Evolutionary conservation across 2,329 filamentous ascomycete genomes (phyloP), one percentile per base, ranked within the genome.

Genomic region (Cladophialophora yegresii): DNA sequence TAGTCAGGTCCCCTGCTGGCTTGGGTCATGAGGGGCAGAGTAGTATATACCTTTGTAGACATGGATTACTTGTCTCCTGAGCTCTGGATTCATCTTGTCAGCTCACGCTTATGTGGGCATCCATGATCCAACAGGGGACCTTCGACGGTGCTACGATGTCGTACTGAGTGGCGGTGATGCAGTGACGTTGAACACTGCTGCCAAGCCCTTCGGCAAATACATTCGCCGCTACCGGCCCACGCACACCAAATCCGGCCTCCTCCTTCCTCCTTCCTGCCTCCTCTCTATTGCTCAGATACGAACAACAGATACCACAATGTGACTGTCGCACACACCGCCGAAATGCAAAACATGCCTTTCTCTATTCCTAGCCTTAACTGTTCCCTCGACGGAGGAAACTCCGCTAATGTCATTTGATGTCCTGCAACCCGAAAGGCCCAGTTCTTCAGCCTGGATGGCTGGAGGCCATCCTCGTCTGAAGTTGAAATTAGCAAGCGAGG

Each of bases 1-100:
- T 13, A 26, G 23, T 51, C 13, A 40, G 47, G n/a, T 30, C 54
- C 30, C 22, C 20, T 20, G 51, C 10, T 30, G 26, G 4, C 30
- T 26, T 7, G 10, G 10, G 36, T 30, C 20, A 8, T 8, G 13
- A 30, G 10, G 13, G 26, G 36, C 26, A 23, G 32, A 20, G 3
- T 26, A 20, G 56, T n/a, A 8, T 30, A 13, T 74, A 91, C 92
- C 90, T 87, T 96, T 97, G 81, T 96, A 97, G 64, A 96, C 86
- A 43, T 85, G 83, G 68, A 96, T 90, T 53, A 96, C 93, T 74
- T 95, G 86, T 65, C 85, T 82, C 61, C 92, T 87, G 30, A 97
- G 83, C 65, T 84, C 79, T 2, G 80, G 77, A 69, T 85, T 88
- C 65, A 78, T 76, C 8, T 58, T 66, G 62, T 43, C 36, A 54